Evolutionary conservation across 2,329 filamentous ascomycete species (phyloP), one percentile per base, ranked within the genome.

Genomic region (Colletotrichum endophyticum): DNA sequence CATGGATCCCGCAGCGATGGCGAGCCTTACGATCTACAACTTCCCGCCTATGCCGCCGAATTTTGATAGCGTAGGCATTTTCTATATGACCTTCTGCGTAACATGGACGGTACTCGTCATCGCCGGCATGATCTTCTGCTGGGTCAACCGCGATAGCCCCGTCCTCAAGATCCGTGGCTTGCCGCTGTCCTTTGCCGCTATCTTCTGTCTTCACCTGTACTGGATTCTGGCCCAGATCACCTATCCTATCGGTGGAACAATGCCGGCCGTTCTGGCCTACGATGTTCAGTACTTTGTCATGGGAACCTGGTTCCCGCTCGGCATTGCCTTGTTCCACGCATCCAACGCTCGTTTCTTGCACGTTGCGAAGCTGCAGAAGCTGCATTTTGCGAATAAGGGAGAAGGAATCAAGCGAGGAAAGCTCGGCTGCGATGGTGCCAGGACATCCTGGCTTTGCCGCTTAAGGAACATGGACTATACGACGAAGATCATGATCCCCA

Each of bases 301-400:
- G 91, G 90, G 88, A 53, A 87, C 89, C 67, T 90, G 89, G 81
- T 85, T 92, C 5, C 91, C 91, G 1, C 84, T 90, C 19, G 91
- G 91, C 3, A 88, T 92, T 56, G 90, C 90, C 4, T 81, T 92
- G 6, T 92, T 92, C 80, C 90, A 92, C 77, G 90, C 89, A 22
- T 88, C 88, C 69, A 91, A 91, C 80, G 85, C 83, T 66, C 88
- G 89, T 27, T 88, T 92, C 67, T 84, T 91, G 13, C 84, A 88
- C 73, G 84, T 90, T 49, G 89, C 89, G 66, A 86, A 85, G 77
- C 79, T 87, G 22, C 90, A 91, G 81, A 87, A 86, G 78, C 34
- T 77, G 25, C 76, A 73, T 27, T 75, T 77, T 36, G 44, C 49
- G 12, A 53, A 13, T 3, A 62, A 25, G 6, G 70, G 77, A 15